phyloP scores from a whole-genome alignment of 106 monocot genomes.

The Dactylorhiza incarnata region DNA sequence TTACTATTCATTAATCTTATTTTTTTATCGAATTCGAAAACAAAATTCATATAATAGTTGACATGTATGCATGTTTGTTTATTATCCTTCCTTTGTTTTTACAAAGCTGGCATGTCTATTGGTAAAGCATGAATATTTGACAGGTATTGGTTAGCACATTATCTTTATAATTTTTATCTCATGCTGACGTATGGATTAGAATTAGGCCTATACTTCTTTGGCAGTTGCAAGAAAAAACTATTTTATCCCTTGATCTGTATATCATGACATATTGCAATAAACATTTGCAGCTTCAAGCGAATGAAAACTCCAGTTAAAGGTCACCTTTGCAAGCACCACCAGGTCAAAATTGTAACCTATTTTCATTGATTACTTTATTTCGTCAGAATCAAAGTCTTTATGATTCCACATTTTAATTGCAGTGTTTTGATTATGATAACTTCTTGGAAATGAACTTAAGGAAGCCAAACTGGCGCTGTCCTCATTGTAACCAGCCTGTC shows the following conservation, averaged over 20 bases:
- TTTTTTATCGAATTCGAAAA: too few relatives aligned
- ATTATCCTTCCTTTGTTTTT: neutral
- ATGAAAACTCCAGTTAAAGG: constrained; percentile 91
- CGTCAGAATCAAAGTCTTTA: neutral
- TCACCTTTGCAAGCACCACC: constrained; percentile 82
- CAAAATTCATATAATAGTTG: too few relatives aligned
- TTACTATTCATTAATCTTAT: too few relatives aligned
- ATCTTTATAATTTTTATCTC: neutral
- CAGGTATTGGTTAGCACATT: neutral
- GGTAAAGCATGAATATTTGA: neutral
- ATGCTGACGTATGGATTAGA: neutral
- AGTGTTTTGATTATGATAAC: constrained; percentile 99
- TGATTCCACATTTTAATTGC: constrained; percentile 2
- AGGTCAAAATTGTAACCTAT: constrained; percentile 34
- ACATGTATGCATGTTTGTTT: too few relatives aligned
- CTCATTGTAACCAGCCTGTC: constrained; percentile 74
- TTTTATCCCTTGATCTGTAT: neutral
- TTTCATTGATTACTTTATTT: neutral
- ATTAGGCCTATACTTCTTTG: neutral
- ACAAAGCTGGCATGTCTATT: neutral
- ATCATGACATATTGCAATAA: neutral
- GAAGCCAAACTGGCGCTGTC: constrained; percentile 91
- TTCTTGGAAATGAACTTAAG: constrained; percentile 82
- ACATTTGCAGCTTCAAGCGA: constrained; percentile 61
- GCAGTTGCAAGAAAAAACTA: neutral